A percentile compares a stretch with the other conserved stretches of the same genome.
These are phyloP conservation scores for Cerrena zonata DNA, from an alignment of 1,284 basidiomycete species.

Conservation along the genomic window DNA sequence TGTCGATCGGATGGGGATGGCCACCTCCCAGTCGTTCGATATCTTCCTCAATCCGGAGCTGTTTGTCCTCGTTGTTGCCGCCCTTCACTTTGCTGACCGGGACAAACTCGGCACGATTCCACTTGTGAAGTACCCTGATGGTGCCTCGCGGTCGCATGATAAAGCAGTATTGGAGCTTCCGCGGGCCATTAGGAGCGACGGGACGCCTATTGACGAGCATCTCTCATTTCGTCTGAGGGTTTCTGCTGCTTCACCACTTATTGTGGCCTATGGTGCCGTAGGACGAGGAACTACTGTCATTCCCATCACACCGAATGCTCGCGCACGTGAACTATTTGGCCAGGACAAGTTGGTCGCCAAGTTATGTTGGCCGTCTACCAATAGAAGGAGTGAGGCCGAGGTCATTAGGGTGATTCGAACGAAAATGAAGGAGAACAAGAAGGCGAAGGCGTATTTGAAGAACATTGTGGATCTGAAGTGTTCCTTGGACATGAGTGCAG, in stretches of 20 bases:
- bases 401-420: not conserved
- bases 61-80: conserved; percentile 18
- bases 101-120: not conserved
- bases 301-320: not conserved
- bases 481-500: not conserved
- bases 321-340: not conserved
- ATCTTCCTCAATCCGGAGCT: conserved; percentile 12
- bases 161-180: not conserved
- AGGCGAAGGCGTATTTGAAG: not conserved
- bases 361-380: not conserved
- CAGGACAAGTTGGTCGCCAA: not conserved
- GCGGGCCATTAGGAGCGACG: not conserved
- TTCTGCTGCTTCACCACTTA: not conserved
- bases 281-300: conserved; percentile 5
- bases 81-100: not conserved
- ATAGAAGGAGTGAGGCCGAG: not conserved
- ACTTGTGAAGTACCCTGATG: not conserved
- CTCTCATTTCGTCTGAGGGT: not conserved
- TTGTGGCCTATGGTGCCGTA: not conserved
- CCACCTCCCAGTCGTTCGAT: conserved; percentile 16
- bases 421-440: not conserved
- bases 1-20: conserved; percentile 19
- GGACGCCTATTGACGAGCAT: not conserved
- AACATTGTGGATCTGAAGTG: conserved; percentile 1
- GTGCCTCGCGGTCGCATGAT: too few species aligned